These are phyloP conservation scores for Medakamo hakoo DNA, from an alignment of 139 green algal genomes.

Conservation along the genomic window DNA sequence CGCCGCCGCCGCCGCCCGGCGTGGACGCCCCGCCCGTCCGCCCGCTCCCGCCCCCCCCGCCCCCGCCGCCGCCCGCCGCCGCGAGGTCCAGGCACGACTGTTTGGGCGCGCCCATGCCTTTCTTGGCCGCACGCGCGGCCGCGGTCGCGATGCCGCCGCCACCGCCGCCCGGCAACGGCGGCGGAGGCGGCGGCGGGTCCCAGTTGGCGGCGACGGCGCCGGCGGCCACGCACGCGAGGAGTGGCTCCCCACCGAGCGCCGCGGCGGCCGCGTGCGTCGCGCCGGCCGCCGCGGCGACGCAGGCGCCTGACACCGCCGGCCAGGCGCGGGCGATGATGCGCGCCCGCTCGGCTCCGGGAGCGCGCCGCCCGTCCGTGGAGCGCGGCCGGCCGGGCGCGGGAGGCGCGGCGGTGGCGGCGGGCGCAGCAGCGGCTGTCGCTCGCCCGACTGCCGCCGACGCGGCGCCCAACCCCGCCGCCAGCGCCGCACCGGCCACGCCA, in stretches of 20 bases:
- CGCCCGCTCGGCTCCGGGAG: not conserved
- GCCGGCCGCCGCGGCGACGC: constrained; percentile 6
- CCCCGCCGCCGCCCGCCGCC: not conserved
- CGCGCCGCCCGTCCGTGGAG: not conserved
- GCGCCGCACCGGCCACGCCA: not conserved
- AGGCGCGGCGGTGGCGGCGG: constrained; percentile 16
- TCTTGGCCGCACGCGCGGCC: not conserved
- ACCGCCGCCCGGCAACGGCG: not conserved
- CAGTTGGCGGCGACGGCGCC: constrained; percentile 49
- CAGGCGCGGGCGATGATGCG: constrained; percentile 1
- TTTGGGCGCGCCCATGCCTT: not conserved
- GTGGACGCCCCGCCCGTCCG: not conserved
- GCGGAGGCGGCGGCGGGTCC: not conserved
- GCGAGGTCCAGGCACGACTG: not conserved
- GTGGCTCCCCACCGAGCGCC: constrained; percentile 46
- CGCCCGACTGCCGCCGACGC: not conserved
- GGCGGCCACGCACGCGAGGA: constrained; percentile 68
- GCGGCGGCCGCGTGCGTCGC: constrained; percentile 27
- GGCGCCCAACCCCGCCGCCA: not conserved
- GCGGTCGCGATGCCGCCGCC: not conserved
- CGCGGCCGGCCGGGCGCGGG: constrained; percentile 13
- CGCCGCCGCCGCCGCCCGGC: not conserved
- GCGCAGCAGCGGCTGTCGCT: not conserved
- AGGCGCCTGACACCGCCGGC: constrained; percentile 2
- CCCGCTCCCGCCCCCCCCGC: not conserved